A percentile compares a stretch with the other conserved stretches of the same genome.
Conservation (phyloP, 2,329 filamentous ascomycete genomes). For the Stemphylium vesicarium region DNA sequence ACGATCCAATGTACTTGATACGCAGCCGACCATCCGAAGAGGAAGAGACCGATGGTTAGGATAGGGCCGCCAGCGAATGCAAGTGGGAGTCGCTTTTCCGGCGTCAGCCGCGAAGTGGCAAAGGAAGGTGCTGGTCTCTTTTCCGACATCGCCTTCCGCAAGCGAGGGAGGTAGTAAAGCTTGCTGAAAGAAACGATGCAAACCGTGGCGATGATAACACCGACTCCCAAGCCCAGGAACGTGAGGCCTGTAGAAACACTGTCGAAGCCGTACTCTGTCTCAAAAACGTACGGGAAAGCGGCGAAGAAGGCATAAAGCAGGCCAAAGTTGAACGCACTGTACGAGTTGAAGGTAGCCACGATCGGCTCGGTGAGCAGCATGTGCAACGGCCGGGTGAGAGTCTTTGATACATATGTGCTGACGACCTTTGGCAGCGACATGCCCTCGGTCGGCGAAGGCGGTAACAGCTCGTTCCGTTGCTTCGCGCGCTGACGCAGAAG, state of each 20-base stretch:
- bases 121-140: slow-evolving; percentile 8
- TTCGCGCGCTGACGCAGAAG: slow-evolving; percentile 50
- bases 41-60: slow-evolving; percentile 45
- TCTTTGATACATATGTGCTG: slow-evolving; percentile 21
- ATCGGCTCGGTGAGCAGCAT: slow-evolving; percentile 42
- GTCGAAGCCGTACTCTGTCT: slow-evolving; percentile 18
- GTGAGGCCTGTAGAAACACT: slow-evolving; percentile 10
- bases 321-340: slow-evolving; percentile 33
- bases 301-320: slow-evolving; percentile 36
- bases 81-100: slow-evolving; percentile 44
- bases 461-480: slow-evolving; percentile 3
- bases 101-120: slow-evolving; percentile 17
- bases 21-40: slow-evolving; percentile 50
- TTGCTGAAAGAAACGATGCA: slow-evolving; percentile 8
- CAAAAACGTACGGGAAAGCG: slow-evolving; percentile 31
- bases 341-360: slow-evolving; percentile 22
- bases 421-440: slow-evolving; percentile 4
- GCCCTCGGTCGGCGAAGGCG: slow-evolving; percentile 12
- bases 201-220: slow-evolving; percentile 5
- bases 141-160: slow-evolving; percentile 1
- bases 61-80: slow-evolving; percentile 46
- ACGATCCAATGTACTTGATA: slow-evolving; percentile 48
- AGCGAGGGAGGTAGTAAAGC: slow-evolving; percentile 5
- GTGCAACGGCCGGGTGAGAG: slow-evolving; percentile 57
- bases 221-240: slow-evolving; percentile 10